These are phyloP conservation scores for Coemansia sp. DNA, from an alignment of 192 early-diverging fungal species.

Conservation along the genomic window DNA sequence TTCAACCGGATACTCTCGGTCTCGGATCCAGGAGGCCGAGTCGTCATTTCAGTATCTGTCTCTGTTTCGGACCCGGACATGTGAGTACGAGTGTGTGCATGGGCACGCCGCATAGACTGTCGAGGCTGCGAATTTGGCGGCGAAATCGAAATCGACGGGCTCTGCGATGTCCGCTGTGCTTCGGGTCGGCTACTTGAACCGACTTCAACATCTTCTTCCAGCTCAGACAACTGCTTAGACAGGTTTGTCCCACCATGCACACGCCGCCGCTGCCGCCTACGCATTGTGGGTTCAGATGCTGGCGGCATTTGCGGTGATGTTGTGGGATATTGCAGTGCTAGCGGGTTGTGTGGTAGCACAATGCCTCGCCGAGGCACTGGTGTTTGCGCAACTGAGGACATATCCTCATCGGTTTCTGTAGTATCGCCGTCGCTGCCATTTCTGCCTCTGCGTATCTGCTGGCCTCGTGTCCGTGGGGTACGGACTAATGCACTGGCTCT, in stretches of 20 bases:
- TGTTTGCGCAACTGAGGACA: slow-evolving; percentile 3
- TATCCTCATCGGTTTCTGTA: slow-evolving; percentile 37
- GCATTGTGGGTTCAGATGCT: slow-evolving; percentile 36
- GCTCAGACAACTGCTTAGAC: slow-evolving; percentile 31
- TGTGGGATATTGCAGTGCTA: neutral
- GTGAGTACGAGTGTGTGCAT: neutral
- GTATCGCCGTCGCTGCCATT: slow-evolving; percentile 26
- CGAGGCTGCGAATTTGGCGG: slow-evolving; percentile 22
- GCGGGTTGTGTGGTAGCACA: neutral
- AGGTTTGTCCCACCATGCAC: slow-evolving; percentile 22
- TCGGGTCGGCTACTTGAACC: neutral
- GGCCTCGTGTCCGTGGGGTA: neutral
- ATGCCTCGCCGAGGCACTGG: slow-evolving; percentile 9
- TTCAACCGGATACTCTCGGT: slow-evolving; percentile 30
- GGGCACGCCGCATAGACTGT: slow-evolving; percentile 15
- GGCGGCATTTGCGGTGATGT: slow-evolving; percentile 9
- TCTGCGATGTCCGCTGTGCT: neutral
- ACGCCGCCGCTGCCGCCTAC: slow-evolving; percentile 19
- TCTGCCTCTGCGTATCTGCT: neutral
- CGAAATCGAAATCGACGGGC: slow-evolving; percentile 25
- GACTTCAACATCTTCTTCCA: slow-evolving; percentile 32
- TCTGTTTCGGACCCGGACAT: slow-evolving; percentile 34
- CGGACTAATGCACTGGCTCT: slow-evolving; percentile 2
- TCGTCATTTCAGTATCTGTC: slow-evolving; percentile 23
- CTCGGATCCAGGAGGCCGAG: slow-evolving; percentile 20